Base-by-base conservation (phyloP, 2,329 filamentous ascomycete genomes). In the Didymella lethalis region DNA sequence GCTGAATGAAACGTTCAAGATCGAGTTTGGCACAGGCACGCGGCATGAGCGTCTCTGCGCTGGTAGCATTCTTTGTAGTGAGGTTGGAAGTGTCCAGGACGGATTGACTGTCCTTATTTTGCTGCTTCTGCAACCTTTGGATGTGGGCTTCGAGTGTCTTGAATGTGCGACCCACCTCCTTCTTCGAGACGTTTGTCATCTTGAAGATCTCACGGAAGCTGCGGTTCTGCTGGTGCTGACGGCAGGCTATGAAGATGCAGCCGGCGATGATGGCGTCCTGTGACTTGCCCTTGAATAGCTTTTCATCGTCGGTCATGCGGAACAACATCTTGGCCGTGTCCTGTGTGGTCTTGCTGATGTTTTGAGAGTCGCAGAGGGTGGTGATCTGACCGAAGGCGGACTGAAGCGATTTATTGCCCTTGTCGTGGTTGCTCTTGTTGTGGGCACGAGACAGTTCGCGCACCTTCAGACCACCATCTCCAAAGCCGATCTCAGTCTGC, bases 241-340 rank as follows among this genome's bases (percentile, higher is more conserved):
- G 92, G 77, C 94, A 98, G 40, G 95, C 93, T 70, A 99, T 94
- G 82, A 99, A 98, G 78, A 99, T 95, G 79, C 93, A 97, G 7
- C 93, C 93, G 5, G 95, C 95, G 66, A 98, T 94, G 67, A 99
- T 90, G 55, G 92, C 91, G 69, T 98, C 94, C 74, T 93, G 90
- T 0, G 91, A 90, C 80, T 99, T 99, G 75, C 93, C 93, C 81
- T 97, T 97, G 85, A 98, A 93, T 55, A 93, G 85, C 77, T 94
- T 94, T 73, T 90, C 89, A 78, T 99, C 95, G 69, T 97, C 93
- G 25, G 94, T 91, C 57, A 95, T 86, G 82, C 97, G 98, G 86
- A 90, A 99, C 64, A 98, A 89, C 76, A 96, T 91, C 82, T 97
- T 97, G 62, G 95, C 93, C 1, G 90, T 91, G 72, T 97, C 93